Evolutionary conservation across 2,329 filamentous ascomycete species (phyloP).

Genomic region (Penicillium sp.): DNA sequence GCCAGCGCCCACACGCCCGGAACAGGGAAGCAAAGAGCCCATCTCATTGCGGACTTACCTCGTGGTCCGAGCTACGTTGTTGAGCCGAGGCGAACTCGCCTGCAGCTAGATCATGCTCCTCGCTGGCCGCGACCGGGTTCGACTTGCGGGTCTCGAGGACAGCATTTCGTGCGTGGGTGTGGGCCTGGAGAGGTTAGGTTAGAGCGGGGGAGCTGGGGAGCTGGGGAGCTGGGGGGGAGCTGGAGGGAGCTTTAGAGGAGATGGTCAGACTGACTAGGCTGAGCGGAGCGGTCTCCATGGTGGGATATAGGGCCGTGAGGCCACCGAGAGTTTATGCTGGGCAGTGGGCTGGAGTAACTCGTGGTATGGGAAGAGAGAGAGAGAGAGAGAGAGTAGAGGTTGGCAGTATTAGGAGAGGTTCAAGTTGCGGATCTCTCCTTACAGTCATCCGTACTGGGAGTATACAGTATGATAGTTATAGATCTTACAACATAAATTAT

Average conservation of each 20-base stretch:
- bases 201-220: conserved; percentile 3
- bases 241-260: background rate
- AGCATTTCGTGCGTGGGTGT: conserved; percentile 86
- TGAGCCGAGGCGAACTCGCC: conserved; percentile 85
- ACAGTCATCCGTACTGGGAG: no score
- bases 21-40: background rate
- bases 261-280: conserved; percentile 56
- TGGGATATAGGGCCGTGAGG: background rate
- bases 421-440: no score
- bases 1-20: background rate
- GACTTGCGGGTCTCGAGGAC: conserved; percentile 69
- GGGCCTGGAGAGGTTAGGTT: conserved; percentile 61
- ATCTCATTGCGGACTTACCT: conserved; percentile 46
- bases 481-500: no score
- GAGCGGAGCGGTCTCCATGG: conserved; percentile 72
- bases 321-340: no score
- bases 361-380: no score
- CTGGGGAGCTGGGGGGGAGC: conserved; percentile 4
- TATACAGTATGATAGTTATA: no score
- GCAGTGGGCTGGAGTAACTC: no score
- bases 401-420: no score
- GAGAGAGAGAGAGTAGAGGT: no score
- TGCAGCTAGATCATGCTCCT: conserved; percentile 85
- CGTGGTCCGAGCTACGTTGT: conserved; percentile 66
- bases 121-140: conserved; percentile 79